Evolutionary conservation across 352 stramenopile species (phyloP).

Genomic region (Phytophthora uliginosa): DNA sequence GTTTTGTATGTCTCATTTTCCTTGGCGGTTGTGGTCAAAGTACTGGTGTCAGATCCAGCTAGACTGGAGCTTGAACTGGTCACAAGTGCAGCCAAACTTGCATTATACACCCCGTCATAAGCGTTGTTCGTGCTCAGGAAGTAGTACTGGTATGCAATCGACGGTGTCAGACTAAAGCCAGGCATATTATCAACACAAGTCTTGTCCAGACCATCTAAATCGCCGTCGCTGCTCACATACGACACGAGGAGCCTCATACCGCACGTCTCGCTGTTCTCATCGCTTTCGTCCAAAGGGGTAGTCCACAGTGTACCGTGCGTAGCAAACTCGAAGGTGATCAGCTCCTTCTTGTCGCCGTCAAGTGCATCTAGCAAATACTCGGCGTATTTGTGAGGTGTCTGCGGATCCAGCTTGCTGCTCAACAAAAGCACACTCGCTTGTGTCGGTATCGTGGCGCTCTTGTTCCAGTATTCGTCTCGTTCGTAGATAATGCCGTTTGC

Average conservation of each 20-base stretch:
- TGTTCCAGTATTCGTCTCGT: constrained; percentile 69
- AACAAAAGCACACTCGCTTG: constrained; percentile 58
- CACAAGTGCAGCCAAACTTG: constrained; percentile 23
- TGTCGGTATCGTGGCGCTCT: constrained; percentile 48
- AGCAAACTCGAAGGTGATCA: constrained; percentile 60
- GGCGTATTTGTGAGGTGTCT: constrained; percentile 66
- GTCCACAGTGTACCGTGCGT: constrained; percentile 47
- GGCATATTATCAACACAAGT: constrained; percentile 52
- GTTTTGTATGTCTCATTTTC: constrained; percentile 43
- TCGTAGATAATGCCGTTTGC: constrained; percentile 49
- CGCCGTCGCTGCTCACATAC: constrained; percentile 47
- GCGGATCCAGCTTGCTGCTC: constrained; percentile 58
- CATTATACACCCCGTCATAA: constrained; percentile 51
- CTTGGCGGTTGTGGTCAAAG: constrained; percentile 1
- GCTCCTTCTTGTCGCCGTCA: constrained; percentile 42
- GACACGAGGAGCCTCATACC: constrained; percentile 55
- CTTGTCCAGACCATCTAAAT: constrained; percentile 52
- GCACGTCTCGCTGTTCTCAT: constrained; percentile 41
- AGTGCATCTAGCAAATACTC: constrained; percentile 45
- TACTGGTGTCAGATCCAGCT: neutral
- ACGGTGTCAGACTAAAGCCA: constrained; percentile 38
- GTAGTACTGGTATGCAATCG: constrained; percentile 23
- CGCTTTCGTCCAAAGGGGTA: constrained; percentile 32
- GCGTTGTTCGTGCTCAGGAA: constrained; percentile 50
- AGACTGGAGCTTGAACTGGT: constrained; percentile 13